Evolutionary conservation across 23 red algal species (phyloP).

Genomic region (Gracilaria domingensis): DNA sequence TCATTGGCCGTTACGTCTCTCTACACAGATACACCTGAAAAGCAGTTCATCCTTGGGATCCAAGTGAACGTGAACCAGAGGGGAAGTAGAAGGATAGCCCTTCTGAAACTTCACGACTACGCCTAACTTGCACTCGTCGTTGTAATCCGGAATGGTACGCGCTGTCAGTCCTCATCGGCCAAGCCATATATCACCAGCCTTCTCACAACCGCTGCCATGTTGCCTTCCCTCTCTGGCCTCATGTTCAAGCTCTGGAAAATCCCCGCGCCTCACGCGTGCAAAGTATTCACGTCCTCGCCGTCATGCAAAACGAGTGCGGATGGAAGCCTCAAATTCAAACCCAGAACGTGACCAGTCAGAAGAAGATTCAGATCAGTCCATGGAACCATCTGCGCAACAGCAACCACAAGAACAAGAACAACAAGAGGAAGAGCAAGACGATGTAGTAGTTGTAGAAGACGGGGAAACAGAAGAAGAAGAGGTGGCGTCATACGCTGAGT

Average conservation of each 20-base stretch:
- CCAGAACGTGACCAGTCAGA: not conserved
- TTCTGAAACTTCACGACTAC: too few species aligned
- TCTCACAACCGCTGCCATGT: not conserved
- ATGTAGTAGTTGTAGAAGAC: not conserved
- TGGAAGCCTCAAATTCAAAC: not conserved
- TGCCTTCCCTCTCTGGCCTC: not conserved
- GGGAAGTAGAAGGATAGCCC: too few species aligned
- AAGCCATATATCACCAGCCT: not conserved
- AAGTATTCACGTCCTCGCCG: not conserved
- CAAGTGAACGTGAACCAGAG: too few species aligned
- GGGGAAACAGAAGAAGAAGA: not conserved
- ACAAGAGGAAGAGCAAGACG: not conserved
- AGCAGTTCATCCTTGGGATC: too few species aligned
- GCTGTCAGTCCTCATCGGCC: not conserved
- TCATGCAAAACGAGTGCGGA: not conserved
- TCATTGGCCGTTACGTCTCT: too few species aligned
- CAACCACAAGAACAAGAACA: not conserved
- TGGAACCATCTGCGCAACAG: not conserved
- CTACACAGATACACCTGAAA: too few species aligned
- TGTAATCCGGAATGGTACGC: too few species aligned
- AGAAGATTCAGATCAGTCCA: not conserved
- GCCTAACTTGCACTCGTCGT: too few species aligned
- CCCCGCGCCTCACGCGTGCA: not conserved
- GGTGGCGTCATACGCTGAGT: not conserved
- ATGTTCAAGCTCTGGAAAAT: not conserved